Evolutionary conservation across 768 basidiomycete species (phyloP), one percentile per base, ranked within the genome.

Genomic region (Gloeophyllum trabeum): DNA sequence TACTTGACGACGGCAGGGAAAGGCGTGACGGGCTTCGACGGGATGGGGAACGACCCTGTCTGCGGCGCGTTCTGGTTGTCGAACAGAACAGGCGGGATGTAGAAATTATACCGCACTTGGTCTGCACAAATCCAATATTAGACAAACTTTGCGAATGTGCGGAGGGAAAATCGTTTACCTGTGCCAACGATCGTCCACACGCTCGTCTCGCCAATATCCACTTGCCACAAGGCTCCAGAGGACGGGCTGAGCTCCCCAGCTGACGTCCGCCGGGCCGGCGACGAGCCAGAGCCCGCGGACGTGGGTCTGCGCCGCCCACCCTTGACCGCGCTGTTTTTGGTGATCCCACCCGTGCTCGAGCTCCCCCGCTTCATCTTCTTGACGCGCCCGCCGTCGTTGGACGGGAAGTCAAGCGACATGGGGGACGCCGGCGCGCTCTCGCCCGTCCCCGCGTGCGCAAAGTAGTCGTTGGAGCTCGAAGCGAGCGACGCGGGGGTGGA

Each of bases 181-280:
- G 86, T 90, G 51, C 90, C 88, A 46, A 91, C 87, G 50, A 92
- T 88, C 3, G 90, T 92, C 90, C 90, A 93, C 19, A 91, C 85
- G 56, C 87, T 89, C 23, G 88, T 89, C 66, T 92, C 89, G 47
- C 89, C 89, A 44, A 90, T 89, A 58, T 92, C 89, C 42, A 91
- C 81, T 55, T 81, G 81, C 87, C 85, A 90, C 19, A 86, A 69
- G 6, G 83, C 81, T 40, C 83, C 87, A 4, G 82, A 88, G 35
- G 79, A 76, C 40, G 79, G 79, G 25, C 78, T 74, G 32, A 73
- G 57, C 43, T 87, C 84, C 51, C 79, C 77, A 12, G 71, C 63
- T 23, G 76, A 76, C 12, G 80, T 79, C 35, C 81, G 76, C 24
- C 82, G 68, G 38, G 73, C 67, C 32, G 84, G 81, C 21, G 76